Evolutionary conservation across 2,329 filamentous ascomycete genomes (phyloP), one percentile per base, ranked within the genome.

Genomic region (Colletotrichum costaricense): DNA sequence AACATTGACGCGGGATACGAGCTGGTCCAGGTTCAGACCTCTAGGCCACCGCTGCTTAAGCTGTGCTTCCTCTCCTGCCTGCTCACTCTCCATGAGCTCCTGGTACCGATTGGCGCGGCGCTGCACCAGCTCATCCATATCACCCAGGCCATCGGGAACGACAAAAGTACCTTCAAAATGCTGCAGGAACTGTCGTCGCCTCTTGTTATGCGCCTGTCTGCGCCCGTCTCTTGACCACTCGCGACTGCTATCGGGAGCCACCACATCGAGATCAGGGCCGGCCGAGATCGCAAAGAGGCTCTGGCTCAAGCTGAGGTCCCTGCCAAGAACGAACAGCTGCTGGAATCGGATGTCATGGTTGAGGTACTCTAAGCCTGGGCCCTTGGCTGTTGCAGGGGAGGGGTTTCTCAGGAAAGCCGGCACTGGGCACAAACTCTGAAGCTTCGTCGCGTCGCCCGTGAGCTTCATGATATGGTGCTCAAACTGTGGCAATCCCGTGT

Each of bases 401-500:
- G 52, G 30, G 46, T 24, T 14, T 12, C 30, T 56, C 19, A 73
- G 54, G 26, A 46, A 63, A 9, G 73, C 73, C 24, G 73, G 62
- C 16, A 63, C 63, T 38, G 70, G 66, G 22, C 69, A 70, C 7
- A 75, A 9, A 14, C 66, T 65, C 16, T 75, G 74, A 22, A 73
- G 59, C 54, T 63, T 68, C 6, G 54, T 46, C 14, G 22, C 28
- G 6, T 59, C 60, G 24, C 38, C 59, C 14, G 35, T 33, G 12
- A 75, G 28, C 24, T 46, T 64, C 46, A 75, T 54, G 22, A 81
- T 77, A 46, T 84, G 81, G 8, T 83, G 80, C 67, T 85, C 81
- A 77, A 83, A 85, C 22, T 82, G 79, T 7, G 83, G 82, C 38
- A 82, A 76, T 9, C 73, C 74, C 8, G 69, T 76, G 6, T 77